Evolutionary conservation across 108 stramenopile genomes (phyloP), one percentile per base, ranked within the genome.

Genomic region (Parietichytrium sp.): DNA sequence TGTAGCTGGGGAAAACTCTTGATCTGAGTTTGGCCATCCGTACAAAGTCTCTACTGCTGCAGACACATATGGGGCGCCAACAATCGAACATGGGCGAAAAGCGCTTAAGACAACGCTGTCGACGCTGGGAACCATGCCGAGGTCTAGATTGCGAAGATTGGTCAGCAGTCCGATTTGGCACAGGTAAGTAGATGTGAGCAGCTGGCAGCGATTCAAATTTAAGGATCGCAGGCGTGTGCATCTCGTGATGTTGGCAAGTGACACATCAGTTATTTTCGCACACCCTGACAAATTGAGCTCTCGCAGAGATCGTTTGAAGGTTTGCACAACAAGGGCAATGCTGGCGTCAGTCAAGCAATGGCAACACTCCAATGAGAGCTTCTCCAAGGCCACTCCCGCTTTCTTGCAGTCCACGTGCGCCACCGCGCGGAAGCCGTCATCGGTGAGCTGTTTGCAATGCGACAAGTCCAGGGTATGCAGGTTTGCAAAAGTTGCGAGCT

Each of bases 171-270:
- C 61, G 42, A 72, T 33, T 42, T 72, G 61, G 20, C 61, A 72
- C 10, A 72, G 61, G 42, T 72, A 72, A 23, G 45, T 2, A 13
- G 61, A 25, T n/a, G 61, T 72, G 3, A 72, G 45, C 38, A 72
- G 61, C 33, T 72, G 61, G 61, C 61, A 72, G 8, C 61, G 6
- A 72, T 72, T 72, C 16, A 72, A 0, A 27, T 72, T 72, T 12
- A 72, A 42, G 42, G 20, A 10, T 33, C 61, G 61, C 8, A 72
- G 61, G 6, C 25, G 38, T 27, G 36, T 72, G 15, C 38, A 33
- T 42, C 36, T 36, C 38, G 45, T 45, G 42, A 72, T 27, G 16
- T 42, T 16, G 10, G 61, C 10, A 27, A 72, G 61, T n/a, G 61
- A 45, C 38, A 42, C 61, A 25, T 72, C 61, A 8, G 61, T 72